These are phyloP conservation scores for Paramecium octaurelia DNA, from an alignment of 73 alveolate genomes.

Conservation along the genomic window DNA sequence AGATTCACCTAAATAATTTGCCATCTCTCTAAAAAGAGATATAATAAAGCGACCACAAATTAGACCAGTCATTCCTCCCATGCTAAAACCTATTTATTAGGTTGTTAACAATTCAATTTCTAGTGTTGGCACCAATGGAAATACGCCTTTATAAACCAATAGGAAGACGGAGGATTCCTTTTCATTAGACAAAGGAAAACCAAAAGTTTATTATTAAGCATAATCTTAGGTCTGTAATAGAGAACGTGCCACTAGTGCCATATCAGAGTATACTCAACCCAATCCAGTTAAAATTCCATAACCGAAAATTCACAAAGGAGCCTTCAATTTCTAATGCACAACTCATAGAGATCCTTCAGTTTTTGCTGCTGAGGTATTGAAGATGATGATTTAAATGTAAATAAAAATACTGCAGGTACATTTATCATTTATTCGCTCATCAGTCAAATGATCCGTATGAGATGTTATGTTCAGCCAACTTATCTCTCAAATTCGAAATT, in stretches of 20 bases:
- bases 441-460: not conserved
- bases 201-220: not conserved
- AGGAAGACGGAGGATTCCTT: constrained; percentile 38
- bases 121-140: constrained; percentile 28
- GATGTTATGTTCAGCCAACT: not conserved
- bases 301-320: constrained; percentile 55
- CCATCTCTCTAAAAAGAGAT: not conserved
- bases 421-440: not conserved
- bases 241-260: constrained; percentile 13
- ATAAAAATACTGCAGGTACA: not conserved
- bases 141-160: not conserved
- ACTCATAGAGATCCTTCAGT: constrained; percentile 45
- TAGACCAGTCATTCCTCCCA: not conserved
- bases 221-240: not conserved
- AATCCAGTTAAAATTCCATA: not conserved
- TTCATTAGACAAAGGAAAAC: not conserved
- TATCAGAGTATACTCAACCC: not conserved
- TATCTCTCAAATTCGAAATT: not conserved
- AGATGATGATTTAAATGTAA: not conserved
- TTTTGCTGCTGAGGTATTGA: not conserved
- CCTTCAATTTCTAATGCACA: constrained; percentile 30
- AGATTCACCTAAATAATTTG: not conserved
- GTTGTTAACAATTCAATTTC: constrained; percentile 38
- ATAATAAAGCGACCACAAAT: not conserved
- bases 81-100: constrained; percentile 4